These are phyloP conservation scores for Ballota nigra DNA, from an alignment of 257 asterid genomes.

Conservation along the genomic window DNA sequence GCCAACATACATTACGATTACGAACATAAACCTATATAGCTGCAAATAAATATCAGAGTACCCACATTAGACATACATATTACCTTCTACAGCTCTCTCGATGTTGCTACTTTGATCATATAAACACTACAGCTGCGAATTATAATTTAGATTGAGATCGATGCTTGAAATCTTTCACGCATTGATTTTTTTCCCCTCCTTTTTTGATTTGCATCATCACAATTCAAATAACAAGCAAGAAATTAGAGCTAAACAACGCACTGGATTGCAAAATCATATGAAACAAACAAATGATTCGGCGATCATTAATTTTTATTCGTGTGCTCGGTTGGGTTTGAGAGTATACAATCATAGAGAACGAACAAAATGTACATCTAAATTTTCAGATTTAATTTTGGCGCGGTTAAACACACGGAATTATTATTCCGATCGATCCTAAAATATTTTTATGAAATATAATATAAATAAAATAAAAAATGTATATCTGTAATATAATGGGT, in stretches of 20 bases:
- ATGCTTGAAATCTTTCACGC: neutral
- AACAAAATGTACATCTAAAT: no score
- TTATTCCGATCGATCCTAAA: no score
- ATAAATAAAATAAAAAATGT: no score
- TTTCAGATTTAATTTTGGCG: no score
- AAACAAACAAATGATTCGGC: neutral
- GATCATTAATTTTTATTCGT: neutral
- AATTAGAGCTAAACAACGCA: neutral
- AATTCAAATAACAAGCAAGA: neutral
- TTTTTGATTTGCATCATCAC: neutral
- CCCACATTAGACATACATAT: neutral
- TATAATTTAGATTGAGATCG: neutral
- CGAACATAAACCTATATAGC: neutral
- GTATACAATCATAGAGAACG: no score
- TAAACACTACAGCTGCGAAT: neutral
- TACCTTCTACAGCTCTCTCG: neutral
- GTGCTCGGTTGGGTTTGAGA: no score
- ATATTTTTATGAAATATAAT: no score
- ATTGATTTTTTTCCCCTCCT: no score
- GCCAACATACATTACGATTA: neutral
- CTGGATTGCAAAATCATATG: neutral
- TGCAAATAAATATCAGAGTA: neutral
- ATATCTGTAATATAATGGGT: no score
- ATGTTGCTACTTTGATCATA: neutral
- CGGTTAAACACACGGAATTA: no score